A percentile compares a stretch with the other conserved stretches of the same genome.
Conservation (phyloP, 2,329 filamentous ascomycete species). For the Penicillium sp. region DNA sequence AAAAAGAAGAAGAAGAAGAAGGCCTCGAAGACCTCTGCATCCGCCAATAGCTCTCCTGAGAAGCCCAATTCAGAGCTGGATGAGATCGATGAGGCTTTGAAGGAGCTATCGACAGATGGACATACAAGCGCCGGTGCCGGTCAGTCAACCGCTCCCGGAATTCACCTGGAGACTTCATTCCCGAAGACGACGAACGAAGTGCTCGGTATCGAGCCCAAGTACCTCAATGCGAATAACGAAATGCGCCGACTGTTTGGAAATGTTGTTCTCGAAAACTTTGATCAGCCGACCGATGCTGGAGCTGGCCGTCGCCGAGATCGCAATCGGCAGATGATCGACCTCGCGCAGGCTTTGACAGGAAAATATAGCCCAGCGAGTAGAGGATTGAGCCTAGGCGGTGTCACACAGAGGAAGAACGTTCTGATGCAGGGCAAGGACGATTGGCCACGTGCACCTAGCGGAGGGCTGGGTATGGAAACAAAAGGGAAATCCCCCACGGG, state of each 20-base stretch:
- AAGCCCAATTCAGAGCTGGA: conserved; percentile 50
- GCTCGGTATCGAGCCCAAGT: conserved; percentile 66
- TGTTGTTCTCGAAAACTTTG: conserved; percentile 61
- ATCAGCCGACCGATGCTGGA: conserved; percentile 50
- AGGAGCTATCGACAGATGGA: conserved; percentile 56
- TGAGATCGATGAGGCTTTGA: conserved; percentile 67
- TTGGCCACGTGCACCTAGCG: conserved; percentile 78
- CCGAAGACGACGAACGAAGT: conserved; percentile 52
- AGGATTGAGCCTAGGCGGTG: conserved; percentile 66
- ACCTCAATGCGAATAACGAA: conserved; percentile 85
- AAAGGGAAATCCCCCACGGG: conserved; percentile 59
- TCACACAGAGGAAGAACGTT: conserved; percentile 74
- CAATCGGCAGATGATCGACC: conserved; percentile 49
- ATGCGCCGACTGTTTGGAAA: conserved; percentile 77
- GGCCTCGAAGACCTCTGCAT: conserved; percentile 35
- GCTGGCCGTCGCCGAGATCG: conserved; percentile 58
- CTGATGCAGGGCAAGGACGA: conserved; percentile 85
- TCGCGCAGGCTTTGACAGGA: conserved; percentile 59
- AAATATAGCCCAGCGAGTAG: conserved; percentile 57
- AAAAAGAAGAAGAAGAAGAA: conserved; percentile 65
- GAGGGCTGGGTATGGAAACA: conserved; percentile 80
- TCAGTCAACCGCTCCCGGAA: conserved; percentile 36
- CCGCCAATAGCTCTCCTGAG: conserved; percentile 16
- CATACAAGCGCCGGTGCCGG: conserved; percentile 20
- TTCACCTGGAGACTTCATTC: conserved; percentile 35